A percentile compares a stretch with the other conserved stretches of the same genome.
Conservation (phyloP, 192 early-diverging fungal species). For the Rhizoclosmatium sp. region DNA sequence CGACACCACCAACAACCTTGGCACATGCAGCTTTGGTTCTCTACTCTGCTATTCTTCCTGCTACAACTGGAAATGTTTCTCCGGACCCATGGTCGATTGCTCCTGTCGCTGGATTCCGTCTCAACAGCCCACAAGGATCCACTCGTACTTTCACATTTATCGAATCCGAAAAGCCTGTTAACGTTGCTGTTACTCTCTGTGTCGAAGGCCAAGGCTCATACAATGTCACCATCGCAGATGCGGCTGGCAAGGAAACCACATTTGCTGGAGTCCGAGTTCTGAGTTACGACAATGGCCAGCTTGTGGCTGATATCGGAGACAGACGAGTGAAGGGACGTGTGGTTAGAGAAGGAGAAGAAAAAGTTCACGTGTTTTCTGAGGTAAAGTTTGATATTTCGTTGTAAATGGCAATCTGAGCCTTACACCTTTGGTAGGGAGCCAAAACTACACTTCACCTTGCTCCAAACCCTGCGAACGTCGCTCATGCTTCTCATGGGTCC, state of each 20-base stretch:
- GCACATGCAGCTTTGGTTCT: conserved; percentile 74
- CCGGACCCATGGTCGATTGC: conserved; percentile 56
- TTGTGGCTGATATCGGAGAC: conserved; percentile 70
- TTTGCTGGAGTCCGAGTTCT: conserved; percentile 23
- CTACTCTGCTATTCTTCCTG: conserved; percentile 15
- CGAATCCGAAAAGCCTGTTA: conserved; percentile 28
- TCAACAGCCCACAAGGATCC: conserved; percentile 49
- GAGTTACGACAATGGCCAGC: conserved; percentile 2
- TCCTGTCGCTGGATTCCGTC: conserved; percentile 46
- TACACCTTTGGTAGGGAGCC: conserved; percentile 27
- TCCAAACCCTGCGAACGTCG: conserved; percentile 18
- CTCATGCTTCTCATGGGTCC: neutral
- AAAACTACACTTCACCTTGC: conserved; percentile 36
- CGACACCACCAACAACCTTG: conserved; percentile 57
- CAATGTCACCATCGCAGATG: conserved; percentile 23
- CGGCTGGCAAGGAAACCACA: conserved; percentile 13
- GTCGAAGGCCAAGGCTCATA: neutral
- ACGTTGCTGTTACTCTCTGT: conserved; percentile 7
- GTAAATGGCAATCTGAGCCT: neutral
- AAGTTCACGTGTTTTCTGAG: conserved; percentile 69
- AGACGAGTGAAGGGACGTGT: conserved; percentile 66
- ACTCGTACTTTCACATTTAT: conserved; percentile 27
- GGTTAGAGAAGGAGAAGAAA: conserved; percentile 64
- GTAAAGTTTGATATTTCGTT: conserved; percentile 16
- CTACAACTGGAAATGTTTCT: conserved; percentile 19